Base-by-base conservation (phyloP, 257 asterid genomes). In the Nicotiana knightiana region DNA sequence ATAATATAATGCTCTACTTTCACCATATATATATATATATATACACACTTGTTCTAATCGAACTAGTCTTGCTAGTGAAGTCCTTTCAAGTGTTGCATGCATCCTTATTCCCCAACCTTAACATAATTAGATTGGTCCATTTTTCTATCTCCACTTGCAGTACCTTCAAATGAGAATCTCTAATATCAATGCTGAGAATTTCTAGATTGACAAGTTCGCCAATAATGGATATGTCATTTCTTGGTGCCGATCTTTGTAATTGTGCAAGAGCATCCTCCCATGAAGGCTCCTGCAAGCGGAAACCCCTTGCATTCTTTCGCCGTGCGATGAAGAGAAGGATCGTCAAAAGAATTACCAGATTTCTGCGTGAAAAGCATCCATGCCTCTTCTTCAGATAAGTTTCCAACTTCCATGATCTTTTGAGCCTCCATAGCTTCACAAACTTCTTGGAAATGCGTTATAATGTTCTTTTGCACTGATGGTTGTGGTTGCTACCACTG, bases 221-320 rank as follows among this genome's bases (percentile, higher is more conserved):
- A 9, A 84, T 55, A 13, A 46, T 43, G 30, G 83, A 66, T 28
- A 55, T 55, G 26, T 9, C 77, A 55, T 59, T 82, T 32, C 13
- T 81, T 15, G 73, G 75, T 28, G 62, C 33, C 30, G 80, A 54
- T 4, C 37, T 24, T 67, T 17, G 32, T 3, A 81, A 54, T 76
- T 66, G 67, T 26, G 0, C 3, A 24, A 76, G 73, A 43, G 76
- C 67, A 76, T 71, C 54, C 21, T 58, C 15, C 79, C 86, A 84
- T 21, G 63, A 63, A 7, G 4, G 30, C 28, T 13, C 39, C 43
- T 59, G 66, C 87, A 46, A 84, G 82, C 3, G 87, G 84, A 21
- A 81, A 16, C 32, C 87, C 87, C 48, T 43, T 26, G 55, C 80
- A 84, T 54, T 81, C 82, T 12, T 51, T 6, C 2, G 82, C 84